Base-by-base conservation (phyloP, 2,329 filamentous ascomycete species). In the Septoria linicola region DNA sequence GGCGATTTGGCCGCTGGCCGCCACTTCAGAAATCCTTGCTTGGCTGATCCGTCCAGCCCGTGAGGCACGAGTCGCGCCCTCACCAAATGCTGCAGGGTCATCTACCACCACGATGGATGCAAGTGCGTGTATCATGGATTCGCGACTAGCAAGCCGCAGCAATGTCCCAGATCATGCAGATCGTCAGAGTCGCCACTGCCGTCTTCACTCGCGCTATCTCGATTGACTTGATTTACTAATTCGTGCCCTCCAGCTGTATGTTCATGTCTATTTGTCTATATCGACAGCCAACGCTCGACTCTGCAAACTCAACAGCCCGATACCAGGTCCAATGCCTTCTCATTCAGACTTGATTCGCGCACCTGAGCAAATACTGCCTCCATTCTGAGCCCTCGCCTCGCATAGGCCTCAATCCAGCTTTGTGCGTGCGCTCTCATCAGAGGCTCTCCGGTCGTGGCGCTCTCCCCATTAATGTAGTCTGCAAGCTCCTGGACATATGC, bases 401-500 rank as follows among this genome's bases (percentile, higher is more conserved):
- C 59, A 58, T 67, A 72, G 16, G 68, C 68, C 32, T 58, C 52
- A 27, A 67, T 61, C 69, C 71, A 74, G 42, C 49, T 53, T 17
- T 63, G 51, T 3, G 66, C 66, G 60, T 75, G 72, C 1, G 70
- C 70, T 17, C 47, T 23, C 46, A 73, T 56, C 39, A 36, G 42
- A 37, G 45, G 20, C 8, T 46, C 41, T 1, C 64, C 65, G 10
- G 32, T 32, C 19, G 51, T 47, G 17, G 45, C 53, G 36, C 67
- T 51, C 32, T 69, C 63, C 4, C 27, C 23, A 54, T 75, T 75
- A 5, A 72, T 66, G 66, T 70, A 71, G 11, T 50, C 61, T 8
- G 73, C 52, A 34, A 76, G 55, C 40, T 72, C 68, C 41, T 68
- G 48, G 16, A 73, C 71, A 66, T 74, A 73, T 17, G 64, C 66